Evolutionary conservation across 148 eudicot genomes (phyloP), one percentile per base, ranked within the genome.

Genomic region (Spergularia marina): DNA sequence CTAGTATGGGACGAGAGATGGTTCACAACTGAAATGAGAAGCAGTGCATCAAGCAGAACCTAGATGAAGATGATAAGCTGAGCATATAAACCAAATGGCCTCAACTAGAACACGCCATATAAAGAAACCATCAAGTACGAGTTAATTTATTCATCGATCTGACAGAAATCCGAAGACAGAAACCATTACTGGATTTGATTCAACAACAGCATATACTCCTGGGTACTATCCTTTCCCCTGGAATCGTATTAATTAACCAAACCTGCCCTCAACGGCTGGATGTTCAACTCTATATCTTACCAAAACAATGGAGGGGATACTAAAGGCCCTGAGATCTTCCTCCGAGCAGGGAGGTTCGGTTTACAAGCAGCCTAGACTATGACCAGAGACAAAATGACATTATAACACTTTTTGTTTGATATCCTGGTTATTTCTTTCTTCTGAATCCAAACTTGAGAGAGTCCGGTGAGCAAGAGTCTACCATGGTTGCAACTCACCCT

Each of bases 381-480:
- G 62, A 23, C 62, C 62, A 58, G 21, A 18, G 62, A 58, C 25
- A n/a, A 58, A 58, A 58, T n/a, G 18, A 10, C 62, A 20, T 7
- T 6, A 58, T 16, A 1, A 58, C 20, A 11, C 15, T 13, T 34
- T 62, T 62, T 62, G n/a, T 62, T 23, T 25, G 65, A 12, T 62
- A 62, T 62, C 44, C 44, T 62, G 53, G 9, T 17, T 40, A 6
- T 40, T 25, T 30, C 34, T 62, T 12, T 65, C 52, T 41, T 40
- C 53, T 15, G 44, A 41, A 65, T 65, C 70, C 25, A 7, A 65
- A 65, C 52, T 65, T 40, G 6, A 40, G 66, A 44, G 70, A 65
- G 70, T 41, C 13, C 10, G 70, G 41, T 17, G 53, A 10, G 25
- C 53, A 40, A 10, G n/a, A 16, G 23, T 18, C 10, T 4, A 12